Evolutionary conservation across 805 yeast genomes (phyloP).

Genomic region (Wickerhamiella allomyrinae): DNA sequence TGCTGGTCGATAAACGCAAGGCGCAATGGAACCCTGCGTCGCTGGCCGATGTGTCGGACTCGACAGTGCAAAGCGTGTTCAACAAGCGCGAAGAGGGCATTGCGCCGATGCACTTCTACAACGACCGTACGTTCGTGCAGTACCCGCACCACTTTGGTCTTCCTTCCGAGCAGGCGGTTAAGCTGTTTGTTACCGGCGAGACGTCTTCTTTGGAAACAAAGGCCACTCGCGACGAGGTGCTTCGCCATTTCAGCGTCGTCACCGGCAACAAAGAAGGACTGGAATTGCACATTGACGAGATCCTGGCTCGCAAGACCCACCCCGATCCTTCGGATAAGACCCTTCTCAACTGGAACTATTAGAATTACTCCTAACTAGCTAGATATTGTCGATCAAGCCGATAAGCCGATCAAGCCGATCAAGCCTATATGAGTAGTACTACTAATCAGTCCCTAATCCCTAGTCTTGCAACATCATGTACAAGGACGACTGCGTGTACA

Average conservation of each 20-base stretch:
- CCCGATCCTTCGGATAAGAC: constrained; percentile 30
- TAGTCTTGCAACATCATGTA: too few species aligned
- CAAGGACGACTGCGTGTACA: constrained; percentile 84
- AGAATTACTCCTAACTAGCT: constrained; percentile 4
- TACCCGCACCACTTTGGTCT: constrained; percentile 64
- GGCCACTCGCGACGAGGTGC: constrained; percentile 53
- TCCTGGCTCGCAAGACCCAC: constrained; percentile 44
- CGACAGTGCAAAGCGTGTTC: constrained; percentile 20
- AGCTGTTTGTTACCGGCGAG: constrained; percentile 56
- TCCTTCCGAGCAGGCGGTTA: constrained; percentile 57
- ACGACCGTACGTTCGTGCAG: constrained; percentile 28
- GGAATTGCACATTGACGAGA: constrained; percentile 40
- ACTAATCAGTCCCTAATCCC: too few species aligned
- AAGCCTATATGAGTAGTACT: too few species aligned
- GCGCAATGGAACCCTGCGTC: constrained; percentile 39
- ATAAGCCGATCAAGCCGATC: too few species aligned
- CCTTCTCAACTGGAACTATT: constrained; percentile 36
- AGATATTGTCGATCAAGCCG: not conserved
- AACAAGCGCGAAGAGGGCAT: constrained; percentile 22
- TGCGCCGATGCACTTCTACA: constrained; percentile 20
- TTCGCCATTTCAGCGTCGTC: constrained; percentile 42
- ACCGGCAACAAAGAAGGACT: constrained; percentile 44
- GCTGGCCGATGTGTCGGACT: constrained; percentile 25
- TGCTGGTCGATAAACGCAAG: constrained; percentile 38
- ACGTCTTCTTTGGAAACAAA: constrained; percentile 50